Percentiles rank a stretch among this genome's conserved stretches.
Conservation (phyloP, 306 rosid species). For the Castanospermum australe region DNA sequence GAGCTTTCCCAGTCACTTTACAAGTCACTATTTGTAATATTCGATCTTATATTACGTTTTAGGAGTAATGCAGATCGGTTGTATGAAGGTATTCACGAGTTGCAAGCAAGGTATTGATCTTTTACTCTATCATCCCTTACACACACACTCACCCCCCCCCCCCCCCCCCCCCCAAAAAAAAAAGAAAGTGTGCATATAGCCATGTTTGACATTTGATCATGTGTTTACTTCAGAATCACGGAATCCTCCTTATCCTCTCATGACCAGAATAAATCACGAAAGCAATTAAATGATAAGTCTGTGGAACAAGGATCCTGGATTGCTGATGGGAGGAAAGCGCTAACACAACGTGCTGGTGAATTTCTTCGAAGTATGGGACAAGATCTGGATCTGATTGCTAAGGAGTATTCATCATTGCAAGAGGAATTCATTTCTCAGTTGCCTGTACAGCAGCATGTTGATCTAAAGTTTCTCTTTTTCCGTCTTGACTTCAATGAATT, state of each 20-base stretch:
- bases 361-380: slow-evolving; percentile 77
- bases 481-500: slow-evolving; percentile 95
- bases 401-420: slow-evolving; percentile 83
- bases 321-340: slow-evolving; percentile 87
- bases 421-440: slow-evolving; percentile 90
- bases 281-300: slow-evolving; percentile 40
- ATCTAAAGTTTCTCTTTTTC: slow-evolving; percentile 91
- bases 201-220: slow-evolving; percentile 17
- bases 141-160: neutral
- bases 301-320: slow-evolving; percentile 72
- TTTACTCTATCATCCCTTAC: slow-evolving; percentile 8
- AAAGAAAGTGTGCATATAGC: neutral
- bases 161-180: neutral
- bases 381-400: slow-evolving; percentile 74
- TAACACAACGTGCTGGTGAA: slow-evolving; percentile 81
- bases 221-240: slow-evolving; percentile 53
- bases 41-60: slow-evolving; percentile 86
- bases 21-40: slow-evolving; percentile 78
- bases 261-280: slow-evolving; percentile 60
- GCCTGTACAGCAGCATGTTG: slow-evolving; percentile 96
- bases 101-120: slow-evolving; percentile 80
- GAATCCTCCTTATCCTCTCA: slow-evolving; percentile 65
- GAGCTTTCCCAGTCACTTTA: slow-evolving; percentile 82
- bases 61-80: slow-evolving; percentile 84
- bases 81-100: slow-evolving; percentile 87